Evolutionary conservation across 257 asterid genomes (phyloP), one percentile per base, ranked within the genome.

Genomic region (Parsonsia alboflavescens): DNA sequence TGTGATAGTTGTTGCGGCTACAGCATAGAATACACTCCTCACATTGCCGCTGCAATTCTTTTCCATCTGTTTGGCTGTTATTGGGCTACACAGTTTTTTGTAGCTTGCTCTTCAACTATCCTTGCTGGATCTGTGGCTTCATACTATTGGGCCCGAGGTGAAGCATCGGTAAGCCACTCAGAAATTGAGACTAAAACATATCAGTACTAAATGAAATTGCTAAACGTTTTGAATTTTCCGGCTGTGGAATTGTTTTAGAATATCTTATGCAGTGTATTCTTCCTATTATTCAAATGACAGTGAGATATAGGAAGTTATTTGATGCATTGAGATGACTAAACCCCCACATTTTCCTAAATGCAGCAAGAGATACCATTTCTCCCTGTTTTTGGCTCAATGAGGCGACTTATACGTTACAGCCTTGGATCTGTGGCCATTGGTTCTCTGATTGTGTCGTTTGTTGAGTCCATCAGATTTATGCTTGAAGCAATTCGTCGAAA

Each of bases 51-150:
- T 33, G 88, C 99, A 26, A 86, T 95, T 52, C 86, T 95, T 69
- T 95, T 95, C 84, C 99, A 95, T 81, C 86, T 95, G 65, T 89
- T 95, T 68, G 99, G 99, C 19, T 88, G 94, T 82, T 95, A 81
- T 71, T 95, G 99, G 99, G 97, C 94, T 33, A 91, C 97, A 50
- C 97, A 95, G 71, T 95, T 95, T 77, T 71, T 90, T 68, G 75
- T 73, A 68, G 93, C 96, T 42, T 86, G 91, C 87, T 90, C 97
- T 56, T 89, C 99, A 10, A 92, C 98, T 0, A 95, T 90, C 50
- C 80, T 92, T 75, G 98, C 99, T 7, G 98, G 99, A 70, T 92
- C 99, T 28, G 98, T 95, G 49, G 98, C 97, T 85, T 90, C 99
- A 2, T 92, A 92, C 75, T 95, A 95, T 73, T 95, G 98, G 98